Evolutionary conservation across 768 basidiomycete species (phyloP), one percentile per base, ranked within the genome.

Genomic region (Termitomyces heimii): DNA sequence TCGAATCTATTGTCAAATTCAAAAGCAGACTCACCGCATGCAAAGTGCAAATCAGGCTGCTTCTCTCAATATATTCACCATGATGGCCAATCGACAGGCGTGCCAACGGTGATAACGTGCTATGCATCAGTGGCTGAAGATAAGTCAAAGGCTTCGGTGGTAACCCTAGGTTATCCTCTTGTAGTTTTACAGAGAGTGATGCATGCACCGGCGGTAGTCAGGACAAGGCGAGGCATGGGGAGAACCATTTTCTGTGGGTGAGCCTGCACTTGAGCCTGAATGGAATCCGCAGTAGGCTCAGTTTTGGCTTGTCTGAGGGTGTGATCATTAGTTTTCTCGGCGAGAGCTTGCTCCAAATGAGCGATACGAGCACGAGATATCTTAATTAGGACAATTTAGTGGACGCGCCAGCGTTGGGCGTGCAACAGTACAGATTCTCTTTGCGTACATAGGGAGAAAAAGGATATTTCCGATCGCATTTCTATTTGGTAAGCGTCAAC

Each of bases 401-500:
- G 75, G 75, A 40, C 73, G 70, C 32, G 71, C 73, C 39, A 76
- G 77, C 26, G 71, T 44, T n/a, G 76, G 76, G 29, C 75, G 72
- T 22, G 75, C 74, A 42, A 75, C 63, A 77, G 77, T 10, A 75
- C 76, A 13, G 66, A 70, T 64, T 76, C 76, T 49, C 74, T 63
- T 39, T 70, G 70, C 26, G 72, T 67, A 60, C 74, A 77, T 10
- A 75, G n/a, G n/a, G 63, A 18, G 73, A 74, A 60, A 77, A 77
- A 20, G 76, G 75, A 58, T 74, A 73, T 54, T 71, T 73, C 50
- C 74, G 67, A 63, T 78, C 81, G 60, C 81, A 83, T 77, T 81
- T 79, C 82, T 82, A 28, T 32, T 37, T n/a, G 34, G 3, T 28
- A 6, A 60, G 29, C 34, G 57, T 50, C 56, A 59, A 49, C 40